A percentile compares a stretch with the other conserved stretches of the same genome.
Evolutionary conservation across 805 yeast species (phyloP).

Genomic region (Candida michaelii): DNA sequence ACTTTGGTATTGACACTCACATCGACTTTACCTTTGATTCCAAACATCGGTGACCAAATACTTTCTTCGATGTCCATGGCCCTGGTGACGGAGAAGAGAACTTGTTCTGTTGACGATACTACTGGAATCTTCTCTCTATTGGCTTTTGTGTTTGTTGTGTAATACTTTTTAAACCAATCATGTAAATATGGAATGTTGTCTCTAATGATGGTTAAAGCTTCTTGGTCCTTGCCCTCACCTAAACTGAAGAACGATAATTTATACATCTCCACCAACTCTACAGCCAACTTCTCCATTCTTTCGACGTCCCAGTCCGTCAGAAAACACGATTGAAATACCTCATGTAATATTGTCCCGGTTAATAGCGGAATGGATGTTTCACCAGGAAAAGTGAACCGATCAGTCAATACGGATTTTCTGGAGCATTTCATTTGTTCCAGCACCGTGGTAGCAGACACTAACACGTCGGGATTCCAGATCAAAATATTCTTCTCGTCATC

Average conservation of each 20-base stretch:
- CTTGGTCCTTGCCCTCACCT: slow-evolving; percentile 21
- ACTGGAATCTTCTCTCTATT: slow-evolving; percentile 1
- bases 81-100: slow-evolving; percentile 54
- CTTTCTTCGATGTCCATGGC: slow-evolving; percentile 86
- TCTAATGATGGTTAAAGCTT: slow-evolving; percentile 31
- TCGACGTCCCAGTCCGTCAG: slow-evolving; percentile 33
- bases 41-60: slow-evolving; percentile 88
- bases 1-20: slow-evolving; percentile 70
- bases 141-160: slow-evolving; percentile 15
- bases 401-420: slow-evolving; percentile 64
- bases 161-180: slow-evolving; percentile 52
- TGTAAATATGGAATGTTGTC: slow-evolving; percentile 53
- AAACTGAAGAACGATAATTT: slow-evolving; percentile 56
- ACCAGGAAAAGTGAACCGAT: slow-evolving; percentile 60
- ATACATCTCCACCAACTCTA: slow-evolving; percentile 42
- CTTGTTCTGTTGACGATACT: not conserved
- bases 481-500: slow-evolving; percentile 62
- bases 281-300: slow-evolving; percentile 39
- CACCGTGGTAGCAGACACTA: slow-evolving; percentile 78
- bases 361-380: slow-evolving; percentile 64
- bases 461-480: slow-evolving; percentile 78
- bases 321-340: slow-evolving; percentile 64
- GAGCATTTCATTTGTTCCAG: slow-evolving; percentile 75
- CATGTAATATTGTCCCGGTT: slow-evolving; percentile 83
- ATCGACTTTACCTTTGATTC: slow-evolving; percentile 86